These are phyloP conservation scores for Cryptococcus hybrid DNA, from an alignment of 1,284 basidiomycete species.

Conservation along the genomic window DNA sequence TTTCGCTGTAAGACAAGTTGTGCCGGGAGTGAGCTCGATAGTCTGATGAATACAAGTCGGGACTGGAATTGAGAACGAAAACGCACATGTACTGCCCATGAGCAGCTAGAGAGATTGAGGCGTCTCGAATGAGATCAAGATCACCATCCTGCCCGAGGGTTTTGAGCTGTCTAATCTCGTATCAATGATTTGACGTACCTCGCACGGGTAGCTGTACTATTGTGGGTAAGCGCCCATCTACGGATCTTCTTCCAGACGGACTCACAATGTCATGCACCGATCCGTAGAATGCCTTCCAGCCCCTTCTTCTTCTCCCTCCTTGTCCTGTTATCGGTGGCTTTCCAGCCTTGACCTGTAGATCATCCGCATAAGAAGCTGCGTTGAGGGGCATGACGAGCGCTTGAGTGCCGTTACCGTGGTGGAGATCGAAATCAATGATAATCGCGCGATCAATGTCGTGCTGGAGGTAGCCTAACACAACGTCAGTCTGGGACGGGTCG, in stretches of 20 bases:
- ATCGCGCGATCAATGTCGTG: constrained; percentile 77
- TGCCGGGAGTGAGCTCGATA: background rate
- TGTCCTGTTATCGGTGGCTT: constrained; percentile 43
- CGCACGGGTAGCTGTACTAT: constrained; percentile 77
- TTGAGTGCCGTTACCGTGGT: constrained; percentile 89
- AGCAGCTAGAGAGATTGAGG: constrained; percentile 73
- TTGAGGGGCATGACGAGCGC: constrained; percentile 90
- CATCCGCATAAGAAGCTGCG: constrained; percentile 71
- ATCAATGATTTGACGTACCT: constrained; percentile 57
- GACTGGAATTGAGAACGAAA: background rate
- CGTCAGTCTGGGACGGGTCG: background rate
- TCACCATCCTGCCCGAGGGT: constrained; percentile 68
- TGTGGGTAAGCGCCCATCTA: background rate
- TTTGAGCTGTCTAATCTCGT: background rate
- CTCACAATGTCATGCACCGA: constrained; percentile 81
- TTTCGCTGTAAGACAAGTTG: constrained; percentile 55
- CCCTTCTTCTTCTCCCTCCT: constrained; percentile 49
- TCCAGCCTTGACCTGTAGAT: constrained; percentile 56
- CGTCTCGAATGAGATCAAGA: constrained; percentile 71
- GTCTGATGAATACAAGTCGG: background rate
- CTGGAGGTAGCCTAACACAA: constrained; percentile 66
- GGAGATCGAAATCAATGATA: constrained; percentile 91
- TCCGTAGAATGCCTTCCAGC: constrained; percentile 77
- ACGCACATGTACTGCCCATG: constrained; percentile 79
- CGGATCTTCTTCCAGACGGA: background rate